Conservation (phyloP, 495 filamentous ascomycete species). For the Xylaria longipes region DNA sequence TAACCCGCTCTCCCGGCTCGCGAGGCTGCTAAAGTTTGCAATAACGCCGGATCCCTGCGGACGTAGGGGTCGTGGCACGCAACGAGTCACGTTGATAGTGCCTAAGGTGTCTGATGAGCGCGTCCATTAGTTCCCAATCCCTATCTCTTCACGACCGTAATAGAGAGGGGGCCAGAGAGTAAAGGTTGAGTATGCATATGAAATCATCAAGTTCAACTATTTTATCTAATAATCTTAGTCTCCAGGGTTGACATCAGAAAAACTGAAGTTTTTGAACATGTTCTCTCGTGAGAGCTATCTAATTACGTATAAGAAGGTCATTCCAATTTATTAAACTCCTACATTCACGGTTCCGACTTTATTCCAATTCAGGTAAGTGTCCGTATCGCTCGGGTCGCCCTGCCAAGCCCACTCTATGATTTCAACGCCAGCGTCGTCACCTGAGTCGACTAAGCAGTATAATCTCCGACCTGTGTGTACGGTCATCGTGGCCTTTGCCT, state of each 20-base stretch:
- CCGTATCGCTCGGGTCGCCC: slow-evolving; percentile 32
- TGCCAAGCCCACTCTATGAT: slow-evolving; percentile 39
- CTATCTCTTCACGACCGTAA: neutral
- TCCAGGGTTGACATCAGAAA: neutral
- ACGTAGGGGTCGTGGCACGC: slow-evolving; percentile 52
- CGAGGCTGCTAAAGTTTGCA: slow-evolving; percentile 55
- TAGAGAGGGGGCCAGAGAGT: neutral
- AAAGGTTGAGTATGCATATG: slow-evolving; percentile 35
- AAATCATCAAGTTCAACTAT: slow-evolving; percentile 8
- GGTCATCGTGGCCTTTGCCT: slow-evolving; percentile 26
- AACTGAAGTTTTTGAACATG: neutral
- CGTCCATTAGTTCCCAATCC: slow-evolving; percentile 28
- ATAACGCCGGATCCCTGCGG: slow-evolving; percentile 47
- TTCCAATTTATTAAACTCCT: slow-evolving; percentile 19
- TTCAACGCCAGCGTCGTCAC: slow-evolving; percentile 11
- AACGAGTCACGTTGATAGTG: slow-evolving; percentile 48
- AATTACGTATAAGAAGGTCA: slow-evolving; percentile 8
- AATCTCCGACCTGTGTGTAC: slow-evolving; percentile 33
- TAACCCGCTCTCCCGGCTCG: slow-evolving; percentile 41
- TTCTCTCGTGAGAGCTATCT: neutral
- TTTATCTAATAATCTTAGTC: neutral
- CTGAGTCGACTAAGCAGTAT: slow-evolving; percentile 34
- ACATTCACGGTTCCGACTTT: slow-evolving; percentile 32
- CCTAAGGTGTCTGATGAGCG: slow-evolving; percentile 53
- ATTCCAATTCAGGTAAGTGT: slow-evolving; percentile 33